Evolutionary conservation across 345 rosid species (phyloP).

Genomic region (Linum trigynum): DNA sequence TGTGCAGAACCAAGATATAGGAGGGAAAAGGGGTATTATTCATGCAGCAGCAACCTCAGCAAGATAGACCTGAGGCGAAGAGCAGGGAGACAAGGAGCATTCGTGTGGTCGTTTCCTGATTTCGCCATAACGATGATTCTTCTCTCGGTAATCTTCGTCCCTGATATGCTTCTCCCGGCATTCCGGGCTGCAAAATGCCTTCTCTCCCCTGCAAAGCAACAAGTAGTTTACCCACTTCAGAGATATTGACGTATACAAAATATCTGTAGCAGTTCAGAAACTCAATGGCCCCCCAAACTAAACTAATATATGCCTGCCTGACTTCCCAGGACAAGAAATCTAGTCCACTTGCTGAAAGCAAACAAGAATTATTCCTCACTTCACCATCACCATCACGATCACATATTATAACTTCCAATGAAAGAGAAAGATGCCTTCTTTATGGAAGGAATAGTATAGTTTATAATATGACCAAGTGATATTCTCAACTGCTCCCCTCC

Average conservation of each 20-base stretch:
- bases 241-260: no score
- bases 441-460: background rate
- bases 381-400: background rate
- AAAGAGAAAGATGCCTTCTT: background rate
- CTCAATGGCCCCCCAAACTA: background rate
- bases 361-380: constrained; percentile 2
- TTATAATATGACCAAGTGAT: background rate
- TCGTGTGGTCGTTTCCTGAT: constrained; percentile 17
- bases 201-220: constrained; percentile 22
- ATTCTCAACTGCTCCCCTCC: background rate
- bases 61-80: constrained; percentile 9
- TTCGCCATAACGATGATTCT: constrained; percentile 8
- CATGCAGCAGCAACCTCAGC: constrained; percentile 18
- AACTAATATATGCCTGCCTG: no score
- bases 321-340: background rate
- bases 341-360: constrained; percentile 2
- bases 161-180: constrained; percentile 25
- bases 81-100: constrained; percentile 17
- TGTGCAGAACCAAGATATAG: background rate
- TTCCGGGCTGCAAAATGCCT: constrained; percentile 23
- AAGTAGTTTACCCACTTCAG: no score
- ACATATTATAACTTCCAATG: background rate
- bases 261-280: background rate
- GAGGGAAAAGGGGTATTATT: constrained; percentile 7
- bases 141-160: constrained; percentile 19